Evolutionary conservation across 1,284 basidiomycete species (phyloP), one percentile per base, ranked within the genome.

Genomic region (Lignosus rhinocerotis): DNA sequence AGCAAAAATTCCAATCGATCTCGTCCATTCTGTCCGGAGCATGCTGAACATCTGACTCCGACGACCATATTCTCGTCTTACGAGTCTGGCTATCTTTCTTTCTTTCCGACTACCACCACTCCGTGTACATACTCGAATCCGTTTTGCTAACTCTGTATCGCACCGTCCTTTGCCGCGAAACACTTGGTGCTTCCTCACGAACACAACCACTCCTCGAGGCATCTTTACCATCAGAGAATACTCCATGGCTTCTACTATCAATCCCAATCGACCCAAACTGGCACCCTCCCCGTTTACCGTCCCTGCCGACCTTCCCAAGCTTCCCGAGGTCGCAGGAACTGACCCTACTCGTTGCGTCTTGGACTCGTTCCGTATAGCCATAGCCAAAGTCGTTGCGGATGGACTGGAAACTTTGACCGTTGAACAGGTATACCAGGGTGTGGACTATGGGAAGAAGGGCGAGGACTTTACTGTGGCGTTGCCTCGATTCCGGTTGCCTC

Each of bases 401-500:
- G 84, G 86, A 0, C 80, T 96, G 32, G 84, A 84, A 16, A 76
- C 78, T 1, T 76, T 94, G 58, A 83, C 87, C 0, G 67, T 92
- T 21, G 88, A 90, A 49, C 80, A 93, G 69, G 92, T 88, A 0
- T 96, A 91, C 72, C 74, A 82, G 31, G 96, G 92, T 14, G 90
- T 98, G 6, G 92, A 96, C 73, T 90, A 90, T 65, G 92, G 92
- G 49, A 95, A 94, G 77, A 96, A 96, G 76, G 93, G 91, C 16
- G 87, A 85, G 47, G 96, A 99, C 76, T 94, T 97, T 67, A 93
- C 92, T 0, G 84, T 99, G 33, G 95, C 97, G 5, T 75, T 98
- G 43, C 93, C 96, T 30, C 84, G 96, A 57, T 98, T 96, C 78
- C 83, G 92, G 65, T 80, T 98, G 50, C 87, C 87, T 5, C 93